A percentile compares a stretch with the other conserved stretches of the same genome.
Evolutionary conservation across 1,139 yeast species (phyloP).

Genomic region (Geotrichum aggregatum): DNA sequence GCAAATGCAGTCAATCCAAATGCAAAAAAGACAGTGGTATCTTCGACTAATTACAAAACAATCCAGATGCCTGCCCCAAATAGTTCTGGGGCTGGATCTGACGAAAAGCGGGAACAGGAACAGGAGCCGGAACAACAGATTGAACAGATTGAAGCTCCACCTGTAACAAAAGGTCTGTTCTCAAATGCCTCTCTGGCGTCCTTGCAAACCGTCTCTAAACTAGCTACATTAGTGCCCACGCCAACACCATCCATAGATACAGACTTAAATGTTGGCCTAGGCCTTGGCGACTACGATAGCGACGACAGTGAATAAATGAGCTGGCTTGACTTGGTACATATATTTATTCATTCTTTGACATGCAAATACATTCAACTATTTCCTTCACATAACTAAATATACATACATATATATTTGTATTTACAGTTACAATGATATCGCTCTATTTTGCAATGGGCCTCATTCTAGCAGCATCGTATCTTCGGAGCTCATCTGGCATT

Average conservation of each 20-base stretch:
- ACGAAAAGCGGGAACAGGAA: neutral
- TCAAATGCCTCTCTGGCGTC: constrained; percentile 7
- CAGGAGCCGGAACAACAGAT: neutral
- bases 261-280: constrained; percentile 7
- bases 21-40: constrained; percentile 7
- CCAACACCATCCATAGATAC: neutral
- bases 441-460: constrained; percentile 13
- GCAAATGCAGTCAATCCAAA: constrained; percentile 19
- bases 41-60: neutral
- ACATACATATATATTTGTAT: neutral
- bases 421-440: neutral
- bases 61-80: neutral
- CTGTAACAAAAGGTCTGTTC: constrained; percentile 2
- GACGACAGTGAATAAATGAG: constrained; percentile 10
- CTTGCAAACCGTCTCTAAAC: constrained; percentile 2
- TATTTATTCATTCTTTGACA: neutral
- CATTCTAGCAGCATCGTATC: constrained; percentile 29
- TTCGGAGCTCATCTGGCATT: constrained; percentile 51
- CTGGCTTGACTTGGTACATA: neutral
- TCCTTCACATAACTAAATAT: neutral
- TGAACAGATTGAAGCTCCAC: neutral
- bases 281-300: constrained; percentile 17
- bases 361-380: neutral
- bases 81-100: too few species aligned
- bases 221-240: neutral